phyloP scores from a whole-genome alignment of 768 basidiomycete species.

The Strobilomyces echinocephalus region DNA sequence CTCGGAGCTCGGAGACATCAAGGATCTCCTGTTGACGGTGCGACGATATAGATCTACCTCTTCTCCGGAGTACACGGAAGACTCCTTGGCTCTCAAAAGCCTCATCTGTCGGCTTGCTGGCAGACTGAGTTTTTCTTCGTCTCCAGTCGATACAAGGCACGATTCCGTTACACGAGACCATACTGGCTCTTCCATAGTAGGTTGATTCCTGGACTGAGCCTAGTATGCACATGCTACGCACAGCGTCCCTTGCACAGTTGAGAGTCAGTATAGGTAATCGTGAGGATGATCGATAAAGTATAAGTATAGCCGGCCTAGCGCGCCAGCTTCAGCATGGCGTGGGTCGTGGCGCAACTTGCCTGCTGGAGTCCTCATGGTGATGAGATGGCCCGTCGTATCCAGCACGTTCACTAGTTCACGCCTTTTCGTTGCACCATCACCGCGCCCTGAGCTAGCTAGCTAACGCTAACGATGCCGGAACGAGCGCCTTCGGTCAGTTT shows the following conservation, averaged over 20 bases:
- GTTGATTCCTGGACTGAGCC: neutral
- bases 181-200: neutral
- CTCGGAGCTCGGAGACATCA: neutral
- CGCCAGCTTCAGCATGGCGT: neutral
- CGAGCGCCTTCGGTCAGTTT: conserved; percentile 17
- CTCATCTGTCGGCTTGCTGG: conserved; percentile 16
- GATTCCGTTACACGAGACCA: neutral
- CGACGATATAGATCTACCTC: conserved; percentile 11
- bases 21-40: conserved; percentile 13
- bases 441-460: neutral
- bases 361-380: conserved; percentile 17
- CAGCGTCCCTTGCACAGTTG: neutral
- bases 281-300: neutral
- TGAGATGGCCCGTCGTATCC: neutral
- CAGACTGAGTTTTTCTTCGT: neutral
- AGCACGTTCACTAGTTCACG: neutral
- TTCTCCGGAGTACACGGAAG: conserved; percentile 17
- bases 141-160: neutral
- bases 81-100: conserved; percentile 15
- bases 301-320: neutral
- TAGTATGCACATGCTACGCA: neutral
- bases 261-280: neutral
- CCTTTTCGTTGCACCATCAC: neutral
- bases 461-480: neutral
- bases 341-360: conserved; percentile 14